Evolutionary conservation across 2,329 filamentous ascomycete genomes (phyloP).

Genomic region (Gnomoniopsis smithogilvyi): DNA sequence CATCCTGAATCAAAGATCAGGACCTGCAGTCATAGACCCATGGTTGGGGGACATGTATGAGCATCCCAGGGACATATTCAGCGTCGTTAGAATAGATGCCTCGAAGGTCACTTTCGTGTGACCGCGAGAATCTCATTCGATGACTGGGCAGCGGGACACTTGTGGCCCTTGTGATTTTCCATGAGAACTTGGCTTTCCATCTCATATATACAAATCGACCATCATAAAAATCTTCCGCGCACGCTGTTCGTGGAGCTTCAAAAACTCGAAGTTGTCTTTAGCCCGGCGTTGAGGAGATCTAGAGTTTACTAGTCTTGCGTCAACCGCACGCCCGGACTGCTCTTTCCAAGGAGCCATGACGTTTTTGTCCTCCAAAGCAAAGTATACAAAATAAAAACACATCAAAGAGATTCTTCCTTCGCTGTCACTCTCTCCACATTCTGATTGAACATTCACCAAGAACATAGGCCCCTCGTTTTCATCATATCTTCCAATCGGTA

Average conservation of each 20-base stretch:
- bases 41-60: background rate
- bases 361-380: too few species aligned
- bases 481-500: background rate
- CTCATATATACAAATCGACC: background rate
- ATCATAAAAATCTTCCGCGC: background rate
- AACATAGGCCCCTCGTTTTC: background rate
- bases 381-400: too few species aligned
- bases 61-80: background rate
- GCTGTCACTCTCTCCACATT: background rate
- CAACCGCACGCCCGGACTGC: too few species aligned
- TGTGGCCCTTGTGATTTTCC: background rate
- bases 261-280: background rate
- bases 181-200: background rate
- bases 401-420: too few species aligned
- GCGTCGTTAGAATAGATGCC: background rate
- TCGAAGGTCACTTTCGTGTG: background rate
- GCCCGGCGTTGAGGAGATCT: too few species aligned
- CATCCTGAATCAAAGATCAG: background rate
- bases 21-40: background rate
- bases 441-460: background rate
- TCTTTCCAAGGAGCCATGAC: too few species aligned
- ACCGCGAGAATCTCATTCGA: background rate
- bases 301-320: too few species aligned
- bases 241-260: background rate
- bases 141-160: background rate